These are phyloP conservation scores for Nyctanthes arbortristis DNA, from an alignment of 257 asterid genomes.

Conservation along the genomic window DNA sequence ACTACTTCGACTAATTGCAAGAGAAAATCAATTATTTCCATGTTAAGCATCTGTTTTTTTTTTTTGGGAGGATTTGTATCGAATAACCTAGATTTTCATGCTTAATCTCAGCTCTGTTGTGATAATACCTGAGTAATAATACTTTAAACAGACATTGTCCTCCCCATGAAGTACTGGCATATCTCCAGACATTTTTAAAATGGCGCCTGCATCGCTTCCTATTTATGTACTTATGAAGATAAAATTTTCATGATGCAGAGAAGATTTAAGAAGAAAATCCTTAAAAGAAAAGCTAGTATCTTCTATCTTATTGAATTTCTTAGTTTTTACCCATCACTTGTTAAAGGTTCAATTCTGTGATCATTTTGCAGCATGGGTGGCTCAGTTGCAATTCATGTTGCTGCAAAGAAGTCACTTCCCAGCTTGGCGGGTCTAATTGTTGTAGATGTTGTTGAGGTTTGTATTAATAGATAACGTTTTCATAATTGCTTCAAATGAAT, in stretches of 20 bases:
- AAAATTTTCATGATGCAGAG: not conserved
- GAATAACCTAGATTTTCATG: not conserved
- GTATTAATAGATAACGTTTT: not conserved
- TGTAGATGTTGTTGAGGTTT: constrained; percentile 99
- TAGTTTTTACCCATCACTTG: not conserved
- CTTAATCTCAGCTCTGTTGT: no score
- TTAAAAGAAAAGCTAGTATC: not conserved
- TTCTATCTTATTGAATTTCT: not conserved
- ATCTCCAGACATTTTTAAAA: constrained; percentile 3
- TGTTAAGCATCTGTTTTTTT: not conserved
- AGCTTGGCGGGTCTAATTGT: constrained; percentile 83
- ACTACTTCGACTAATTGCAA: not conserved
- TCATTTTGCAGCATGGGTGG: constrained; percentile 82
- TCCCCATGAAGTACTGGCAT: not conserved
- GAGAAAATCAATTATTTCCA: not conserved
- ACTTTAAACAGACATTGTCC: no score
- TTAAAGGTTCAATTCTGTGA: constrained; percentile 9
- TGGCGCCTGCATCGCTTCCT: not conserved
- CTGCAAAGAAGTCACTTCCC: constrained; percentile 79
- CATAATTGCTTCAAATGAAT: not conserved
- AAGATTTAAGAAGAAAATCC: not conserved
- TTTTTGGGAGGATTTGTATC: constrained; percentile 14
- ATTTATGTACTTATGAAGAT: no score
- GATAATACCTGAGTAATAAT: no score
- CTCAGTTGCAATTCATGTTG: constrained; percentile 83